phyloP scores from a whole-genome alignment of 306 rosid species.

The Arachis hypogaea region DNA sequence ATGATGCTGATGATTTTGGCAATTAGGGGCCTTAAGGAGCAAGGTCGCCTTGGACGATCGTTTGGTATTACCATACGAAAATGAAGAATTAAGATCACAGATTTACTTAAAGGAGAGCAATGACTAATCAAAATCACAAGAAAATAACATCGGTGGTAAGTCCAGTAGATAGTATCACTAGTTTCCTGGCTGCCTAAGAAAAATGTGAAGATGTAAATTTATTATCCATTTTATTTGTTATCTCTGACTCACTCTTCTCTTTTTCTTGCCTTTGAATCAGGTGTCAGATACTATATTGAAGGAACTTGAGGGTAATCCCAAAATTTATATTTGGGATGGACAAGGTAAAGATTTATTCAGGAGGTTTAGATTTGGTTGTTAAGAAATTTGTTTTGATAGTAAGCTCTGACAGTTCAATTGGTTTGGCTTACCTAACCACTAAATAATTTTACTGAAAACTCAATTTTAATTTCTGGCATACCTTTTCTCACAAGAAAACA shows the following conservation, averaged over 20 bases:
- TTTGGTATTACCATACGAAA: conserved; percentile 83
- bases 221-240: neutral
- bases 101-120: conserved; percentile 46
- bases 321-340: conserved; percentile 83
- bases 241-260: conserved; percentile 13
- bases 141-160: conserved; percentile 47
- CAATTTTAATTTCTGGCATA: neutral
- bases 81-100: conserved; percentile 49
- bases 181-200: conserved; percentile 27
- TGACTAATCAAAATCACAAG: conserved; percentile 49
- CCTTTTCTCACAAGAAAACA: neutral
- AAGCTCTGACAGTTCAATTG: conserved; percentile 3
- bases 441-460: conserved; percentile 10
- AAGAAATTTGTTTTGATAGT: conserved; percentile 29
- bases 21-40: conserved; percentile 84
- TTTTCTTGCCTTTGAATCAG: conserved; percentile 51
- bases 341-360: conserved; percentile 57
- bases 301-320: conserved; percentile 81
- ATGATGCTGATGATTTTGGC: conserved; percentile 62
- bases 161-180: conserved; percentile 38
- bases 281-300: conserved; percentile 59
- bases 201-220: conserved; percentile 35
- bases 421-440: neutral
- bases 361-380: conserved; percentile 27
- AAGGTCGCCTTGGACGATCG: conserved; percentile 94